phyloP scores from a whole-genome alignment of 2,329 filamentous ascomycete genomes.

The Tolypocladium amazonense region DNA sequence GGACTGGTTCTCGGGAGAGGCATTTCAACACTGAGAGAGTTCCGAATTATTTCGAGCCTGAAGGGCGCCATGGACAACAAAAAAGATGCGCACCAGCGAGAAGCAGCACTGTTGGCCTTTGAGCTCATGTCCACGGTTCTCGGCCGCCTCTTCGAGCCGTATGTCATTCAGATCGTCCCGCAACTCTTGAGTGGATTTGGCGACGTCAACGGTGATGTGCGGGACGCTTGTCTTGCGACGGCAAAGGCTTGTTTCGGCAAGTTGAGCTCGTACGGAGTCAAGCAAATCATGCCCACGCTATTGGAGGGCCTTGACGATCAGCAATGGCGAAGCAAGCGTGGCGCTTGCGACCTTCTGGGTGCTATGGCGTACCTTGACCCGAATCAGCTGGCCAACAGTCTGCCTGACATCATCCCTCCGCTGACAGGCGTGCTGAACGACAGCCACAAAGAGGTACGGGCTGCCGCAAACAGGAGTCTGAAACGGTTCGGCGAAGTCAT shows the following conservation, averaged over 20 bases:
- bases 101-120: conserved; percentile 81
- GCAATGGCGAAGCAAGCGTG: conserved; percentile 98
- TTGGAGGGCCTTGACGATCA: conserved; percentile 87
- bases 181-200: conserved; percentile 84
- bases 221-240: conserved; percentile 84
- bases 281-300: conserved; percentile 83
- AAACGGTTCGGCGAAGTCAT: conserved; percentile 99
- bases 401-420: conserved; percentile 95
- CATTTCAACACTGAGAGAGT: conserved; percentile 70
- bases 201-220: conserved; percentile 77
- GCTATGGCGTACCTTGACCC: conserved; percentile 98
- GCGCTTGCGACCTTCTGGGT: conserved; percentile 89
- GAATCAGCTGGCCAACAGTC: conserved; percentile 80
- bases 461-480: conserved; percentile 86
- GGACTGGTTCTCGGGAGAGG: conserved; percentile 86
- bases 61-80: conserved; percentile 85
- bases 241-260: conserved; percentile 91
- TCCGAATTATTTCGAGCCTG: conserved; percentile 73
- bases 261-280: conserved; percentile 91
- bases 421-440: conserved; percentile 91
- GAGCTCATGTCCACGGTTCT: conserved; percentile 82
- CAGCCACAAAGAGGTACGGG: conserved; percentile 92
- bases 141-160: conserved; percentile 86
- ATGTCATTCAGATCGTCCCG: conserved; percentile 90
- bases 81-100: conserved; percentile 79